A percentile compares a stretch with the other conserved stretches of the same genome.
Evolutionary conservation across 257 asterid species (phyloP).

Genomic region (Nicotiana undulata): DNA sequence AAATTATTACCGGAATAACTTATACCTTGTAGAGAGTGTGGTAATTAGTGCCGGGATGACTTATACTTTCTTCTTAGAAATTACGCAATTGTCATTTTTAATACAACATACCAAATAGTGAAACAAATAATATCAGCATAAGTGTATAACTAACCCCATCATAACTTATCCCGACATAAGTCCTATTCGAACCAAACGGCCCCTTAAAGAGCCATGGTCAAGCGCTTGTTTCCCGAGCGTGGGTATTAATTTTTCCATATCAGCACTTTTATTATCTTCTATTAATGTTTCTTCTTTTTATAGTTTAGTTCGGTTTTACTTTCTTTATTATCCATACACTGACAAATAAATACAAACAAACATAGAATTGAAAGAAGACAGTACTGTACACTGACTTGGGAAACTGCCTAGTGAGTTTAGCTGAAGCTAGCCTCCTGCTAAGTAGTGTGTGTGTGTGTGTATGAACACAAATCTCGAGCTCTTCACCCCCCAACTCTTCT

Average conservation of each 20-base stretch:
- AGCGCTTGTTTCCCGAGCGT: not conserved
- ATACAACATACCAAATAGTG: no score
- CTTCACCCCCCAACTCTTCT: not conserved
- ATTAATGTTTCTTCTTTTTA: not conserved
- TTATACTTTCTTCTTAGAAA: no score
- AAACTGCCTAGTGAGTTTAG: not conserved
- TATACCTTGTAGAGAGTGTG: no score
- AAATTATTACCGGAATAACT: no score
- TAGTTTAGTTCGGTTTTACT: slow-evolving; percentile 4
- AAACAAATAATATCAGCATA: no score
- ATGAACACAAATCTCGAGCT: not conserved
- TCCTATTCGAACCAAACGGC: no score
- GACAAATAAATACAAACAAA: not conserved
- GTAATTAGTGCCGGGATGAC: no score
- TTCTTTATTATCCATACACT: not conserved
- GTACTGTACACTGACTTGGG: not conserved
- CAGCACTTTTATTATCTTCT: not conserved
- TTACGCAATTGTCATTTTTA: no score
- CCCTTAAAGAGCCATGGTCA: not conserved
- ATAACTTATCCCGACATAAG: no score
- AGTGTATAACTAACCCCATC: no score
- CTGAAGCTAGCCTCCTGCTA: not conserved
- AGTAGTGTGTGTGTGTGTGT: not conserved
- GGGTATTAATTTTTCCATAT: not conserved
- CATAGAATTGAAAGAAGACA: slow-evolving; percentile 1